Evolutionary conservation across 345 rosid genomes (phyloP), one percentile per base, ranked within the genome.

Genomic region (Gossypium mustelinum): DNA sequence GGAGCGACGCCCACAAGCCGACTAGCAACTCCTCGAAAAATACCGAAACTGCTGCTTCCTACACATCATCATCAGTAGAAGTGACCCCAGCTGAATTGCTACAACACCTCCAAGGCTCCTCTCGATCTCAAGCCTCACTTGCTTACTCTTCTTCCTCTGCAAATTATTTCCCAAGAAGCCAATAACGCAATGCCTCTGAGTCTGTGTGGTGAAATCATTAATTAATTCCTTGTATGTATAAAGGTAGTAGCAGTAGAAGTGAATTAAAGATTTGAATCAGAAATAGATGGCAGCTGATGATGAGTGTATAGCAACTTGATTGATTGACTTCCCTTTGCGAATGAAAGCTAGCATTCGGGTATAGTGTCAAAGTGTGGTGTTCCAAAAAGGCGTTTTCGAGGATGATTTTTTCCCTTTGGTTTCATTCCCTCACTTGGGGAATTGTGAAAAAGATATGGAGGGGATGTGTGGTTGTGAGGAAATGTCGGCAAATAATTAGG

Each of bases 81-180:
- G 41, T 85, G 72, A 85, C 87, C 76, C 89, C 93, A 0, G 80
- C 88, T 52, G 86, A 86, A 8, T 44, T 85, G 82, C 29, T 82
- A 18, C 61, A 79, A 11, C 59, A 77, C 25, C 81, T 80, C 18
- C 88, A 79, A 67, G 84, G 81, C 16, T 87, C 91, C 11, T 81
- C 87, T 24, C 54, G 24, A 1, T 56, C 27, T 9, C 60, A 75
- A 59, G 68, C 79, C 73, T 87, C 91, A 5, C 69, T 84, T 50
- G 85, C 85, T 64, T 77, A 84, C 56, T 86, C 89, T 6, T 85
- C 92, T 64, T 82, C 84, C 2, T 83, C 91, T 0, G 73, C 82
- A 24, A 77, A 59, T 75, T 75, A 59, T 52, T 43, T 54, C 47
- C 68, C 82, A 9, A 69, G 71, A 17, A 72, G 57, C 54, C 79